These are phyloP conservation scores for Nakazawaea siamensis DNA, from an alignment of 805 yeast genomes.

Conservation along the genomic window DNA sequence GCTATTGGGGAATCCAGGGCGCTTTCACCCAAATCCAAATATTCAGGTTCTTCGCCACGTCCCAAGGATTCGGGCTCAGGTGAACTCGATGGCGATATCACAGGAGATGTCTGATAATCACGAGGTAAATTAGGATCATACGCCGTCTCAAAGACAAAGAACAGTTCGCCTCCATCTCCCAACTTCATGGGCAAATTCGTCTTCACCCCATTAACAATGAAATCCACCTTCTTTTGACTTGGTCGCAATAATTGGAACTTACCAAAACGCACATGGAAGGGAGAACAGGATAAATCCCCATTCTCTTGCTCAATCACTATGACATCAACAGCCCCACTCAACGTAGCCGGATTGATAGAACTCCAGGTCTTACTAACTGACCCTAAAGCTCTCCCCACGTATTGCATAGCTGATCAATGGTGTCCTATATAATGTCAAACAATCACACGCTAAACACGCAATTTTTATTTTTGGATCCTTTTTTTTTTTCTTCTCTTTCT, in stretches of 20 bases:
- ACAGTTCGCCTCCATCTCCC: constrained; percentile 97
- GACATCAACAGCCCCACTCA: constrained; percentile 95
- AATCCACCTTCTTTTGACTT: constrained; percentile 88
- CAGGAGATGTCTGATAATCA: constrained; percentile 81
- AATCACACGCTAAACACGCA: too few species aligned
- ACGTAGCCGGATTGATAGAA: constrained; percentile 91
- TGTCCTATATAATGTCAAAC: too few species aligned
- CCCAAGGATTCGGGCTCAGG: constrained; percentile 12
- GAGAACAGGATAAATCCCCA: constrained; percentile 79
- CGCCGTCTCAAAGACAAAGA: constrained; percentile 86
- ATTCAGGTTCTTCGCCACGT: constrained; percentile 34
- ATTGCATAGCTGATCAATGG: constrained; percentile 56
- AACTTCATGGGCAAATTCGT: constrained; percentile 91
- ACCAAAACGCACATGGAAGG: constrained; percentile 95
- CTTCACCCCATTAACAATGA: constrained; percentile 73
- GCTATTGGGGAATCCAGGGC: constrained; percentile 6
- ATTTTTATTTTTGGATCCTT: too few species aligned
- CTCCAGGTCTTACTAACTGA: constrained; percentile 97
- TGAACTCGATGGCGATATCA: constrained; percentile 46
- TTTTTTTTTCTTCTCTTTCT: background rate
- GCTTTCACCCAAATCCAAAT: constrained; percentile 35
- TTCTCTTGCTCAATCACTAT: constrained; percentile 87
- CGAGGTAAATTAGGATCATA: constrained; percentile 56
- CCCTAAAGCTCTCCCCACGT: constrained; percentile 92
- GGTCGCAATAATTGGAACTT: constrained; percentile 89